Evolutionary conservation across 164 flowering plant genomes (phyloP).

Genomic region (Chimonanthus praecox): DNA sequence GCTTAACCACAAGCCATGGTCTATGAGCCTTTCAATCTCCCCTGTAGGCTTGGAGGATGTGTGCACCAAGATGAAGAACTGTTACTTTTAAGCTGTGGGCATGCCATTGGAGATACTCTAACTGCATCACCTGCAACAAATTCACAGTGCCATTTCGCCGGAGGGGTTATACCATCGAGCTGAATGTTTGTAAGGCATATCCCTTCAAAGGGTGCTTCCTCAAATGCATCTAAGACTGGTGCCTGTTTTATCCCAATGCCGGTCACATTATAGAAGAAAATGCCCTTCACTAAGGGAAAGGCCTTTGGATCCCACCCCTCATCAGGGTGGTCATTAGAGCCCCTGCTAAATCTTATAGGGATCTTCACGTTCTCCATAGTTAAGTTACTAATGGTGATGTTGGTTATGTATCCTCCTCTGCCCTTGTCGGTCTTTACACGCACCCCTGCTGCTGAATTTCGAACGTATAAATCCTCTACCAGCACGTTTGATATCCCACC

Average conservation of each 20-base stretch:
- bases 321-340: conserved; percentile 91
- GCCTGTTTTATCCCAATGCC: conserved; percentile 55
- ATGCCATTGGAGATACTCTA: conserved; percentile 59
- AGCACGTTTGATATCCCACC: conserved; percentile 80
- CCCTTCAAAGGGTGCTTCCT: conserved; percentile 57
- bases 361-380: conserved; percentile 74
- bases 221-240: conserved; percentile 61
- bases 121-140: conserved; percentile 54
- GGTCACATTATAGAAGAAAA: conserved; percentile 55
- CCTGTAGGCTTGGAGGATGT: neutral
- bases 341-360: conserved; percentile 87
- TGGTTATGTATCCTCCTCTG: conserved; percentile 83
- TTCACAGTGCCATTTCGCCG: conserved; percentile 70
- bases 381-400: conserved; percentile 61
- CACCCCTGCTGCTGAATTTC: conserved; percentile 89
- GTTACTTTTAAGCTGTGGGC: conserved; percentile 54
- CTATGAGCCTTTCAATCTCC: neutral
- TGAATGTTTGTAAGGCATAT: conserved; percentile 70
- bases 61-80: conserved; percentile 3
- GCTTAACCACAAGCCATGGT: neutral
- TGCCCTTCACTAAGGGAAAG: conserved; percentile 63
- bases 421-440: conserved; percentile 85
- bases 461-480: conserved; percentile 58
- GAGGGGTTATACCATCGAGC: conserved; percentile 42
- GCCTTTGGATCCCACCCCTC: conserved; percentile 43